Evolutionary conservation across 805 yeast genomes (phyloP), one percentile per base, ranked within the genome.

Genomic region (Metschnikowia peoriensis): DNA sequence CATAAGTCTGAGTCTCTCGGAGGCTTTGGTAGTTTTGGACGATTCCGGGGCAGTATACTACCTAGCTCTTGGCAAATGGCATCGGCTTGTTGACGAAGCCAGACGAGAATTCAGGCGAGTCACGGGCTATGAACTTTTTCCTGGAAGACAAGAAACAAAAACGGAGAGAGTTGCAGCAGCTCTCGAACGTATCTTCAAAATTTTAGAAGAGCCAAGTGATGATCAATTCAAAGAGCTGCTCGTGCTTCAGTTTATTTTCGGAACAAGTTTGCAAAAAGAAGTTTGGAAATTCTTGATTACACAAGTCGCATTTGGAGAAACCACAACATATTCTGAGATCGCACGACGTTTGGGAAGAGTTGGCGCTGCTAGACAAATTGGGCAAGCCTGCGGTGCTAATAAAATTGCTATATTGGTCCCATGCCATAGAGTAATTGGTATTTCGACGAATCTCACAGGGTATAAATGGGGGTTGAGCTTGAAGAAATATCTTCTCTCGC

Each of bases 341-440:
- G 77, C 79, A 2, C 40, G 45, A 7, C 56, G 53, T 5, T 47
- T 75, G n/a, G 67, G 68, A 1, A 58, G 58, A 42, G 64, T 69
- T 0, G 64, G 55, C 0, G 65, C 71, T 11, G 64, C 66, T 28
- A 61, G 81, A 38, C 77, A 71, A 2, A 67, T 77, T 7, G 81
- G 77, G 0, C 66, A 67, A 40, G 73, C 78, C 2, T 69, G 76
- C 44, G 76, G 72, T 3, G 64, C 71, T 16, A 77, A 77, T 56
- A 65, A 63, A 28, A 56, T 76, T 10, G 73, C 78, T 2, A 43
- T 75, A 5, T 34, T 76, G 5, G 63, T 77, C 5, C 80, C 81
- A 1, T 76, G 81, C 57, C 80, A 77, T 59, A 60, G 79, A 46
- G 74, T 75, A 1, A 41, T 74, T 17, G 65, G 70, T 12, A 60